A percentile compares a stretch with the other conserved stretches of the same genome.
These are phyloP conservation scores for Blepharisma undulans DNA, from an alignment of 169 alveolate genomes.

Conservation along the genomic window DNA sequence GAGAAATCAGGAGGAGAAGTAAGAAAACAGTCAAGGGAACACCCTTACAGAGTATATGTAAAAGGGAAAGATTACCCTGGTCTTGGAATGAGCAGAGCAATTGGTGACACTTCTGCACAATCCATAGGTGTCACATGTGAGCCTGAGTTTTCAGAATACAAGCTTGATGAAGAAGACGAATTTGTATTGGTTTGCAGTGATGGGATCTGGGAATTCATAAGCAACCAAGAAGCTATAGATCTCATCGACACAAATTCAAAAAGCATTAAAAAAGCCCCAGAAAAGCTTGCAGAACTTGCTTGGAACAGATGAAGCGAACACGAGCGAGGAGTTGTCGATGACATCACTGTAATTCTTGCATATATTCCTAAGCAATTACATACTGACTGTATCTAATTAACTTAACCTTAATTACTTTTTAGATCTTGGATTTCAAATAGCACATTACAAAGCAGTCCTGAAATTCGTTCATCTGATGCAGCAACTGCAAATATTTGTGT, in stretches of 20 bases:
- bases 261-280: constrained; percentile 67
- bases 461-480: constrained; percentile 25
- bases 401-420: background rate
- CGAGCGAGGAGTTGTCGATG: constrained; percentile 88
- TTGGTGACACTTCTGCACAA: constrained; percentile 88
- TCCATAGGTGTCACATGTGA: constrained; percentile 88
- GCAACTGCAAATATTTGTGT: constrained; percentile 26
- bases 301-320: constrained; percentile 88
- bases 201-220: constrained; percentile 50
- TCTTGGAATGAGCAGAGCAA: constrained; percentile 90
- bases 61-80: constrained; percentile 83
- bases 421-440: constrained; percentile 28
- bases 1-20: constrained; percentile 87
- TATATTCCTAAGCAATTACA: constrained; percentile 17
- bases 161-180: constrained; percentile 43
- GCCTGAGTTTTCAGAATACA: constrained; percentile 76
- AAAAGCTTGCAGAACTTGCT: constrained; percentile 84
- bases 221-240: constrained; percentile 82
- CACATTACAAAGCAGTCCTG: constrained; percentile 13
- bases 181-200: constrained; percentile 2
- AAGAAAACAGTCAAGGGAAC: constrained; percentile 77
- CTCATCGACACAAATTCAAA: constrained; percentile 68
- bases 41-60: constrained; percentile 86
- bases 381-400: background rate
- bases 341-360: constrained; percentile 76